These are phyloP conservation scores for Euphorbia corollata DNA, from an alignment of 441 rosid genomes.

Conservation along the genomic window DNA sequence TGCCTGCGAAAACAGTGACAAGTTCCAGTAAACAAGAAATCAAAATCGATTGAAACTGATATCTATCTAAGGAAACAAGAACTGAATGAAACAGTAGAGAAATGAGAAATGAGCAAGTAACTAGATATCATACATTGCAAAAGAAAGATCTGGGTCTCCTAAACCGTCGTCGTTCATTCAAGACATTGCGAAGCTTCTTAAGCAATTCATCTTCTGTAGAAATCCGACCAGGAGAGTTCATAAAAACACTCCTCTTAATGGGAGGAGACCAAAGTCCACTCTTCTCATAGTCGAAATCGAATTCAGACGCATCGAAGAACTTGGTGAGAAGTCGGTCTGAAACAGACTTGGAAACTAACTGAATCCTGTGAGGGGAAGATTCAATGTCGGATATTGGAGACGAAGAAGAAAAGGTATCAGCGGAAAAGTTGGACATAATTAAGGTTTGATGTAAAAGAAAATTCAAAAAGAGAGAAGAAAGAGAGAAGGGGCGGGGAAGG, in stretches of 20 bases:
- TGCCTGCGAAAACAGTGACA: constrained; percentile 17
- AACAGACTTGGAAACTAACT: constrained; percentile 49
- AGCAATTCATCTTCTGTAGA: constrained; percentile 49
- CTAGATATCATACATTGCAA: constrained; percentile 12
- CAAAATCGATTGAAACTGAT: not conserved
- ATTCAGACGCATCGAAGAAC: constrained; percentile 58
- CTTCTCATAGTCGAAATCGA: constrained; percentile 49
- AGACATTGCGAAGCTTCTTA: constrained; percentile 29
- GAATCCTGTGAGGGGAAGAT: constrained; percentile 28
- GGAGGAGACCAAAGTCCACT: constrained; percentile 90
- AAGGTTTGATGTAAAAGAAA: no score
- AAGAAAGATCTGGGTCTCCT: constrained; percentile 24
- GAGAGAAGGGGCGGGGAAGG: not conserved
- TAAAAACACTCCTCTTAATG: constrained; percentile 41
- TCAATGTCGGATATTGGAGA: not conserved
- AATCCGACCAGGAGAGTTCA: constrained; percentile 54
- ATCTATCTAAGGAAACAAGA: not conserved
- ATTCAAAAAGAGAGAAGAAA: no score
- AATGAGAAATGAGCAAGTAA: no score
- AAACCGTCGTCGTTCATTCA: constrained; percentile 21
- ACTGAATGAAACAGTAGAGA: not conserved
- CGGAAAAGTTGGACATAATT: constrained; percentile 31
- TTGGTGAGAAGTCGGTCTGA: constrained; percentile 59
- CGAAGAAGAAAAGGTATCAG: constrained; percentile 21
- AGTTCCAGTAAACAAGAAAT: not conserved